Conservation (phyloP, 495 filamentous ascomycete genomes). For the Monascus purpureus region DNA sequence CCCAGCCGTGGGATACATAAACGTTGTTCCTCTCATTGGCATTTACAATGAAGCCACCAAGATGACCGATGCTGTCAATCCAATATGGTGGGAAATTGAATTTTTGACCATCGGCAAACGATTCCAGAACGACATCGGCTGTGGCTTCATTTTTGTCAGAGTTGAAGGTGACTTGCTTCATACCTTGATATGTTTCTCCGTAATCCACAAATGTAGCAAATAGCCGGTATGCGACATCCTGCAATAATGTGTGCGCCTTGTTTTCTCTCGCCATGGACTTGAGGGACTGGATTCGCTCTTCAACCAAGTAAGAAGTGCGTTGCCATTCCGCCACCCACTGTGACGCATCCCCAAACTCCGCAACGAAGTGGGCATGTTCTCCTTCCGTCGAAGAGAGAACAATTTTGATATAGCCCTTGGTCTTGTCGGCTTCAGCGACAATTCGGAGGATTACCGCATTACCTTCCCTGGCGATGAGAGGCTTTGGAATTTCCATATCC, state of each 20-base stretch:
- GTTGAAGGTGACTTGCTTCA: constrained; percentile 23
- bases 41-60: constrained; percentile 42
- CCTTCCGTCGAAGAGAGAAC: constrained; percentile 21
- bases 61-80: constrained; percentile 36
- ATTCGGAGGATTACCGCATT: too few relatives aligned
- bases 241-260: constrained; percentile 15
- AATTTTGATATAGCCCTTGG: constrained; percentile 5
- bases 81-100: constrained; percentile 13
- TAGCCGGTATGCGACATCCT: constrained; percentile 4
- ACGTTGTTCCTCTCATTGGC: constrained; percentile 32
- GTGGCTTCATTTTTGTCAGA: too few relatives aligned
- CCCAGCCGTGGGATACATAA: constrained; percentile 32
- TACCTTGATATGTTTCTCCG: constrained; percentile 10
- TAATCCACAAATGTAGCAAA: constrained; percentile 26
- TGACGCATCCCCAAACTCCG: constrained; percentile 29
- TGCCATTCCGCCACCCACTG: constrained; percentile 41
- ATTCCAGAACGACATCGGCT: constrained; percentile 24
- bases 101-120: constrained; percentile 14
- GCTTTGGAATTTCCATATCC: constrained; percentile 12
- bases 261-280: constrained; percentile 5
- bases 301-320: constrained; percentile 39
- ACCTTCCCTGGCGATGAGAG: constrained; percentile 11
- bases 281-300: constrained; percentile 38
- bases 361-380: constrained; percentile 39
- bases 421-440: constrained; percentile 7